A percentile compares a stretch with the other conserved stretches of the same genome.
Conservation (phyloP, 306 rosid species). For the Pterocarpus macrocarpus region DNA sequence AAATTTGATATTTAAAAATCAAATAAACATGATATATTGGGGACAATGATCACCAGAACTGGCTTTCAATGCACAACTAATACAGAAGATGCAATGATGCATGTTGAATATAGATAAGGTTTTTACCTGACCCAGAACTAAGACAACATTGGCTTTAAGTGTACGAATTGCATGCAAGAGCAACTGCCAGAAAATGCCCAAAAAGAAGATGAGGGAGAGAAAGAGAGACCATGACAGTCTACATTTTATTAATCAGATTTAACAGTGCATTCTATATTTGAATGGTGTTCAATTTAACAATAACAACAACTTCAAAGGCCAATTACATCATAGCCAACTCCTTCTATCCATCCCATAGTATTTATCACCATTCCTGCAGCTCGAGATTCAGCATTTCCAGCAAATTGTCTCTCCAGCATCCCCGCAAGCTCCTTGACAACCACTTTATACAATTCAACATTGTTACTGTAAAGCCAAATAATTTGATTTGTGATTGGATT, state of each 20-base stretch:
- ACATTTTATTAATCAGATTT: slow-evolving; percentile 35
- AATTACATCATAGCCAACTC: slow-evolving; percentile 92
- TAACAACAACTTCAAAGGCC: slow-evolving; percentile 25
- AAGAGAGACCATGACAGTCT: slow-evolving; percentile 26
- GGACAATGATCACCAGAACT: not conserved
- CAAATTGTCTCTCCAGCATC: slow-evolving; percentile 82
- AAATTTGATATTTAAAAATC: not conserved
- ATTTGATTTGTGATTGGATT: slow-evolving; percentile 41
- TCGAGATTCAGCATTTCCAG: slow-evolving; percentile 85
- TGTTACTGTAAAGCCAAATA: slow-evolving; percentile 63
- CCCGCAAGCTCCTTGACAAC: slow-evolving; percentile 91
- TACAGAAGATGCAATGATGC: slow-evolving; percentile 18
- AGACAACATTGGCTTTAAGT: slow-evolving; percentile 82
- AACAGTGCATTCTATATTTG: slow-evolving; percentile 15
- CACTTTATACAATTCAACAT: slow-evolving; percentile 87
- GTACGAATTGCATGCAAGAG: slow-evolving; percentile 90
- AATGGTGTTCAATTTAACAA: slow-evolving; percentile 22
- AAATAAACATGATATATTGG: not conserved
- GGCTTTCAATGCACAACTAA: slow-evolving; percentile 18
- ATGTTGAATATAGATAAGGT: slow-evolving; percentile 17
- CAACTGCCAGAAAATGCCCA: slow-evolving; percentile 68
- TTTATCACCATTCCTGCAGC: slow-evolving; percentile 98
- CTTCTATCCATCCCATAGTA: slow-evolving; percentile 99
- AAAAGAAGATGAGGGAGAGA: not conserved
- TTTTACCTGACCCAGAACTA: slow-evolving; percentile 96